Conservation (phyloP, 176 grass and related monocot species). For the Eragrostis nindensis region DNA sequence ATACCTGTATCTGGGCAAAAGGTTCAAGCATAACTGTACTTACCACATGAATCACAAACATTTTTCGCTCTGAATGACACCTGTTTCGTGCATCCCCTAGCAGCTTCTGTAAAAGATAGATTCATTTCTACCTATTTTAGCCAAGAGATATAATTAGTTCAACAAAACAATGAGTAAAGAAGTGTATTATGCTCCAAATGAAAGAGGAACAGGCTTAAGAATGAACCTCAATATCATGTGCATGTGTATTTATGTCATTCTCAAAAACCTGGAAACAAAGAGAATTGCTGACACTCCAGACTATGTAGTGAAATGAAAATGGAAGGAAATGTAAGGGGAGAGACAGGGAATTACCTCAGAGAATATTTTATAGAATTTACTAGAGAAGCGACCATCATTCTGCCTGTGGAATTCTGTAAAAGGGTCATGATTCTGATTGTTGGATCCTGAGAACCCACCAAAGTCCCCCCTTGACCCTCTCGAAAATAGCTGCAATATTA, state of each 20-base stretch:
- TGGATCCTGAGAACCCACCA: conserved; percentile 68
- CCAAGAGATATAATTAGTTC: conserved; percentile 44
- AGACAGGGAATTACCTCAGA: conserved; percentile 66
- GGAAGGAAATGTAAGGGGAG: conserved; percentile 17
- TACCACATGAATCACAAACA: conserved; percentile 86
- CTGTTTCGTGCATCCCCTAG: conserved; percentile 74
- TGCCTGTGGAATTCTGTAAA: conserved; percentile 74
- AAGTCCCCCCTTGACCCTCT: conserved; percentile 57
- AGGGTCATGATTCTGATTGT: conserved; percentile 59
- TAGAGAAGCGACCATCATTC: conserved; percentile 60
- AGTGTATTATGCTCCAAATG: conserved; percentile 8
- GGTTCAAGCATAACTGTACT: conserved; percentile 41
- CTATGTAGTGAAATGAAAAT: neutral
- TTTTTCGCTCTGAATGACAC: conserved; percentile 70
- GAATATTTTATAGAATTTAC: conserved; percentile 91
- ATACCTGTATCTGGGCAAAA: neutral
- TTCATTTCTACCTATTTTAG: conserved; percentile 70
- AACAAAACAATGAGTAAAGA: conserved; percentile 22
- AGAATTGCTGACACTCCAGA: conserved; percentile 36
- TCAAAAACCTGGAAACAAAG: conserved; percentile 77
- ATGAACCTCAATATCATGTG: conserved; percentile 79
- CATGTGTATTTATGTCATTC: conserved; percentile 59
- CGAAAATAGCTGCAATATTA: conserved; percentile 61
- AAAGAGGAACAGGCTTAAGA: conserved; percentile 37
- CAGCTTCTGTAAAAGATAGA: conserved; percentile 88